These are phyloP conservation scores for Flueggea neowawraea DNA, from an alignment of 441 rosid species.

Conservation along the genomic window DNA sequence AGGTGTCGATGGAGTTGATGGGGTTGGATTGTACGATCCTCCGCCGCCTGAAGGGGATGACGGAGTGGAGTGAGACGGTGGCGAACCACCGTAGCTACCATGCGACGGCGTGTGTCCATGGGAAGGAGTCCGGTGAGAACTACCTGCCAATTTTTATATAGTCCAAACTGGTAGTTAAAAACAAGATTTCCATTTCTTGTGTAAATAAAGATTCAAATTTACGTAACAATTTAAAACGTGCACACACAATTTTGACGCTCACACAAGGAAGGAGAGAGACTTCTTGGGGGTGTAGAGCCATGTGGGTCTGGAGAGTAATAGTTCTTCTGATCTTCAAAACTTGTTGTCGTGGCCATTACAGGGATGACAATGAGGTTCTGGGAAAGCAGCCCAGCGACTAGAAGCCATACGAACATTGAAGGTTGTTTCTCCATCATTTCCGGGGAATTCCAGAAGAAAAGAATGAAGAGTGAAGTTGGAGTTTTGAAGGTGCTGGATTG, in stretches of 20 bases:
- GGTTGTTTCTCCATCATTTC: slow-evolving; percentile 7
- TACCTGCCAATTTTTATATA: slow-evolving; percentile 10
- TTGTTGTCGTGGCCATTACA: background rate
- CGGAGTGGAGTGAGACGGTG: slow-evolving; percentile 7
- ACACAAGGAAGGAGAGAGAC: no score
- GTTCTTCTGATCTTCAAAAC: slow-evolving; percentile 19
- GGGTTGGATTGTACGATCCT: slow-evolving; percentile 8
- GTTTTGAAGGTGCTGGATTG: background rate
- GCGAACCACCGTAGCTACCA: slow-evolving; percentile 6
- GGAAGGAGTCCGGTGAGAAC: slow-evolving; percentile 15
- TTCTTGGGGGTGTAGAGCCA: slow-evolving; percentile 16
- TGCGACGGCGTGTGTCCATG: slow-evolving; percentile 21
- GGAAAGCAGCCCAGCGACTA: slow-evolving; percentile 14
- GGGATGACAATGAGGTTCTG: slow-evolving; percentile 15
- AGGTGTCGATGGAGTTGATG: slow-evolving; percentile 8
- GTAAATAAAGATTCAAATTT: no score
- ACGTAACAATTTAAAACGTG: no score
- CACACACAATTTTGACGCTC: no score
- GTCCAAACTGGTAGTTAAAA: background rate
- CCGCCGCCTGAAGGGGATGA: background rate
- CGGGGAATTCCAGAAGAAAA: background rate
- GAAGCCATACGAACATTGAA: slow-evolving; percentile 9
- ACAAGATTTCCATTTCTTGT: no score
- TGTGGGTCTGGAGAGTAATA: slow-evolving; percentile 14
- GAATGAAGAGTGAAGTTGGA: background rate